Conservation (phyloP, 192 early-diverging fungal species). For the Coemansia sp. region DNA sequence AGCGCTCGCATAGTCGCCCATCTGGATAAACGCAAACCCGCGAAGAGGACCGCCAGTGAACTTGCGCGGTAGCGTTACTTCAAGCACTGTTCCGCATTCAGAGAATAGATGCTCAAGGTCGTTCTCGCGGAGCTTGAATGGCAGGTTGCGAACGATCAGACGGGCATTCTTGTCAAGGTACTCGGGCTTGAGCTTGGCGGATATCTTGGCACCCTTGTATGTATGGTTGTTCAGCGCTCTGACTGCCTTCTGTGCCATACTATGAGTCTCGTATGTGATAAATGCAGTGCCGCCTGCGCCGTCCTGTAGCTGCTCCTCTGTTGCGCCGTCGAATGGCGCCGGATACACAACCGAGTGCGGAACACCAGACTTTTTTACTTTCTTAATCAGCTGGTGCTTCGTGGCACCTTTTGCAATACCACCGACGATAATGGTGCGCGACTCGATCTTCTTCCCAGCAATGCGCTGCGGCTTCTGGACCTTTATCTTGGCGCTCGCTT, state of each 20-base stretch:
- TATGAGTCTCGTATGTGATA: conserved; percentile 45
- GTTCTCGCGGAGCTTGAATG: conserved; percentile 67
- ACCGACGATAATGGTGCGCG: conserved; percentile 44
- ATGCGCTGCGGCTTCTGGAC: conserved; percentile 14
- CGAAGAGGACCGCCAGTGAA: conserved; percentile 69
- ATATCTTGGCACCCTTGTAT: conserved; percentile 69
- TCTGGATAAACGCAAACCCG: conserved; percentile 93
- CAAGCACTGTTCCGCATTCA: conserved; percentile 66
- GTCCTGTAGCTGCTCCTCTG: conserved; percentile 47
- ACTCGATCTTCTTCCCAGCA: conserved; percentile 18
- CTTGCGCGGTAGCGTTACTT: conserved; percentile 73
- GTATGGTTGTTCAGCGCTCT: conserved; percentile 67
- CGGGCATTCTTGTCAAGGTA: conserved; percentile 64
- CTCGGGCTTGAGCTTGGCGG: conserved; percentile 50
- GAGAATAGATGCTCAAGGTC: conserved; percentile 68
- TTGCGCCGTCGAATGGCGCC: conserved; percentile 36
- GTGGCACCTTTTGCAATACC: conserved; percentile 62
- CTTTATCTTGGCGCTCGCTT: conserved; percentile 8
- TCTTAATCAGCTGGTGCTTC: conserved; percentile 77
- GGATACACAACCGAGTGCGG: conserved; percentile 68
- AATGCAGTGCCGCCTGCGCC: conserved; percentile 41
- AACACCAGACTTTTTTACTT: conserved; percentile 53
- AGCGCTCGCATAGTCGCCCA: conserved; percentile 68
- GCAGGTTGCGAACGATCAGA: conserved; percentile 85
- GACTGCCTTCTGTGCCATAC: conserved; percentile 55